phyloP scores from a whole-genome alignment of 1,284 basidiomycete species.

The Agroathelia rolfsii region DNA sequence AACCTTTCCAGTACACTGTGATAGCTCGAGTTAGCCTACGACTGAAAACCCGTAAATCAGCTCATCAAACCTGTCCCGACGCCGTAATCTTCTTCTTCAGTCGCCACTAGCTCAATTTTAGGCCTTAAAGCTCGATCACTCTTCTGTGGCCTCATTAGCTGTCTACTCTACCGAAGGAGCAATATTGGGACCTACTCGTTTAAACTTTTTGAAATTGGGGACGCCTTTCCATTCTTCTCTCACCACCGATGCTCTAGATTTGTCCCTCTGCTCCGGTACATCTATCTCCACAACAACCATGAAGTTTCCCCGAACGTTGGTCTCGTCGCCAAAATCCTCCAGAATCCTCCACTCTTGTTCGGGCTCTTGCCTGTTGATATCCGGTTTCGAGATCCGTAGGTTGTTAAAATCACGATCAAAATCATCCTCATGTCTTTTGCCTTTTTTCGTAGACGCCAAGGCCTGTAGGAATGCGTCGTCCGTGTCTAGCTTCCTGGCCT shows the following conservation, averaged over 20 bases:
- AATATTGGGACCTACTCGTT: slow-evolving; percentile 40
- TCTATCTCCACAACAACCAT: slow-evolving; percentile 76
- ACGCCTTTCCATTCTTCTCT: slow-evolving; percentile 43
- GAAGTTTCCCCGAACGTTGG: slow-evolving; percentile 67
- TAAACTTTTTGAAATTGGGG: slow-evolving; percentile 84
- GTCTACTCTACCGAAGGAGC: neutral
- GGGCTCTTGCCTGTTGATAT: slow-evolving; percentile 27
- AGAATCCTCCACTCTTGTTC: slow-evolving; percentile 56
- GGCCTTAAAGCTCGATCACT: slow-evolving; percentile 20
- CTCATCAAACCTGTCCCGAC: slow-evolving; percentile 37
- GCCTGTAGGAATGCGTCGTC: slow-evolving; percentile 65
- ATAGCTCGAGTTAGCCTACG: slow-evolving; percentile 1
- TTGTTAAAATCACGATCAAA: slow-evolving; percentile 84
- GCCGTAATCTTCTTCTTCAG: slow-evolving; percentile 45
- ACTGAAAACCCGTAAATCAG: slow-evolving; percentile 4
- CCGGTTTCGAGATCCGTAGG: slow-evolving; percentile 66
- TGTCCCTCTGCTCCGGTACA: slow-evolving; percentile 27
- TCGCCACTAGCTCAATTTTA: slow-evolving; percentile 42
- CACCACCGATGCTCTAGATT: slow-evolving; percentile 12
- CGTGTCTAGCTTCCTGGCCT: slow-evolving; percentile 45
- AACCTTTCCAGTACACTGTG: slow-evolving; percentile 45
- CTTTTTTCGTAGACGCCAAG: slow-evolving; percentile 62
- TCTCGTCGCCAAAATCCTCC: slow-evolving; percentile 66
- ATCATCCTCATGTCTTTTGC: slow-evolving; percentile 58
- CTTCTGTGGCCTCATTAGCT: slow-evolving; percentile 18